Percentiles rank a stretch among this genome's conserved stretches.
Evolutionary conservation across 2,329 filamentous ascomycete genomes (phyloP).

Genomic region (Arthrinium puccinioides): DNA sequence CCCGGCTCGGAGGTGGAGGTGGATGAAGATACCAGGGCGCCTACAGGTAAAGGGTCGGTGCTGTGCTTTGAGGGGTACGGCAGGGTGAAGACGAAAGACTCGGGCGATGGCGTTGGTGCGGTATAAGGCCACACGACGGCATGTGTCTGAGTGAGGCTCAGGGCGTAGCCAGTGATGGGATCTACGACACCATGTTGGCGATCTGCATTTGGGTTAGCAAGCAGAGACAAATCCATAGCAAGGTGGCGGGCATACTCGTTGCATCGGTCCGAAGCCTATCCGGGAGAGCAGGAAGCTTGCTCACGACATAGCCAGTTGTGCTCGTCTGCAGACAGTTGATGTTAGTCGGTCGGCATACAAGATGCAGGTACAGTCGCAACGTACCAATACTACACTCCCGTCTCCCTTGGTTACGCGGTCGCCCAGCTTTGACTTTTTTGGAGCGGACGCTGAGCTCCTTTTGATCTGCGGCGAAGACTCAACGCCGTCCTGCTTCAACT

Average conservation of each 20-base stretch:
- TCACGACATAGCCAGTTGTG: constrained; percentile 78
- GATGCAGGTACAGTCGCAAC: constrained; percentile 15
- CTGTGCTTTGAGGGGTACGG: constrained; percentile 62
- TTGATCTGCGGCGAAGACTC: constrained; percentile 32
- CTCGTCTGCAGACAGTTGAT: constrained; percentile 52
- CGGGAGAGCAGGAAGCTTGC: constrained; percentile 76
- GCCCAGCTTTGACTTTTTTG: constrained; percentile 54
- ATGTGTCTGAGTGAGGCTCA: constrained; percentile 72
- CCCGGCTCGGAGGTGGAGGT: constrained; percentile 75
- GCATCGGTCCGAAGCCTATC: constrained; percentile 64
- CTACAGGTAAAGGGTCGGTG: constrained; percentile 70
- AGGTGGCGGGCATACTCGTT: constrained; percentile 45
- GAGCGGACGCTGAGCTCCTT: constrained; percentile 53
- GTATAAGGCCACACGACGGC: constrained; percentile 90
- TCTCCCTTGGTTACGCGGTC: constrained; percentile 62
- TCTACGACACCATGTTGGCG: constrained; percentile 60
- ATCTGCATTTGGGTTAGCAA: constrained; percentile 30
- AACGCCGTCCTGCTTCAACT: constrained; percentile 38
- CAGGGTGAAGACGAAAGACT: constrained; percentile 74
- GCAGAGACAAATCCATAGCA: not conserved
- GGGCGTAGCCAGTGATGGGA: constrained; percentile 62
- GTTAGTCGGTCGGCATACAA: constrained; percentile 13
- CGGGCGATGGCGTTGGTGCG: constrained; percentile 57
- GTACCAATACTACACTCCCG: constrained; percentile 58
- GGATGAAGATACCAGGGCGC: constrained; percentile 72